Percentiles rank a stretch among this genome's conserved stretches.
Conservation (phyloP, 2,329 filamentous ascomycete genomes). For the Aspergillus ochraceus region DNA sequence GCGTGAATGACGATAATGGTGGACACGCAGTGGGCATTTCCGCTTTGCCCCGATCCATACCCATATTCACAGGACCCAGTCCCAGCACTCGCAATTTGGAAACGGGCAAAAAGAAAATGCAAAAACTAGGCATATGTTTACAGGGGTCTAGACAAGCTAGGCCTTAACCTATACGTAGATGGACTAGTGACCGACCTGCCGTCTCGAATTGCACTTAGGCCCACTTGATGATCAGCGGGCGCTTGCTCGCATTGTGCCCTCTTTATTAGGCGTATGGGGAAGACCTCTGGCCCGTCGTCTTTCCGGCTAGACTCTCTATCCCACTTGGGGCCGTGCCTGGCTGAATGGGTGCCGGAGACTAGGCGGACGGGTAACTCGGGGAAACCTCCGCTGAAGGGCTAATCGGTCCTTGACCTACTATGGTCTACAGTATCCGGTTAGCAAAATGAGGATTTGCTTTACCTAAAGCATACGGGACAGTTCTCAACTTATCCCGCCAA, state of each 20-base stretch:
- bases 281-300: not conserved
- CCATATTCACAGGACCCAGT: not conserved
- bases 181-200: too few relatives aligned
- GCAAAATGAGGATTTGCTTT: not conserved
- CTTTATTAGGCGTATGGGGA: not conserved
- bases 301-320: not conserved
- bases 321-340: not conserved
- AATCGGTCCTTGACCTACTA: not conserved
- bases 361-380: not conserved
- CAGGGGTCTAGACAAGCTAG: not conserved
- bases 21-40: not conserved
- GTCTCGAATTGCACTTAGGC: too few relatives aligned
- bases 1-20: not conserved
- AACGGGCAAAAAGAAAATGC: not conserved
- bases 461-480: not conserved
- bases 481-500: not conserved
- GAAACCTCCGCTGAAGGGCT: not conserved
- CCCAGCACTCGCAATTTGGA: not conserved
- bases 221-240: too few relatives aligned
- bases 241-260: too few relatives aligned
- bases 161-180: too few relatives aligned
- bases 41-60: not conserved
- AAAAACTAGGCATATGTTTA: not conserved
- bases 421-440: not conserved
- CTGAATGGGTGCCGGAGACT: not conserved